Evolutionary conservation across 495 filamentous ascomycete genomes (phyloP).

Genomic region (Hypoxylon crocopeplum): DNA sequence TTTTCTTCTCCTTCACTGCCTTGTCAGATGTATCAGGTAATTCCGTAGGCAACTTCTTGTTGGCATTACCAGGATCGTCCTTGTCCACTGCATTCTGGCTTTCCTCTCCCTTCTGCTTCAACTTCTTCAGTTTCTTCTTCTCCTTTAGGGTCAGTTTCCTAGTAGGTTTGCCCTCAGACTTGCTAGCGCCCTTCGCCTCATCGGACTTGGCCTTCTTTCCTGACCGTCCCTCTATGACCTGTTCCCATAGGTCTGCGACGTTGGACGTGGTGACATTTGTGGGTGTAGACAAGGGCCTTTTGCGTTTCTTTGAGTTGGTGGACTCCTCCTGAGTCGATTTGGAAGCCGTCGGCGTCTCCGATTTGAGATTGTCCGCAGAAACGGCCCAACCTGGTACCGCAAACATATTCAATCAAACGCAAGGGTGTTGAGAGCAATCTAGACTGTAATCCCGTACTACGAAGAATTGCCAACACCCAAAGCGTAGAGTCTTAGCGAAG

Average conservation of each 20-base stretch:
- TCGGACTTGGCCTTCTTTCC: slow-evolving; percentile 45
- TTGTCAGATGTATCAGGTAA: slow-evolving; percentile 25
- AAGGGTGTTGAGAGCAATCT: background rate
- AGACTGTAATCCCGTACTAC: too few species aligned
- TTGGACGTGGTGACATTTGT: slow-evolving; percentile 70
- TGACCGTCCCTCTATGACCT: slow-evolving; percentile 72
- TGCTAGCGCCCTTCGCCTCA: slow-evolving; percentile 20
- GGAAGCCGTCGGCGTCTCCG: slow-evolving; percentile 60
- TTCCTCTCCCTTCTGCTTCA: slow-evolving; percentile 34
- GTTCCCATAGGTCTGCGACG: slow-evolving; percentile 77
- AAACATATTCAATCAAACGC: slow-evolving; percentile 69
- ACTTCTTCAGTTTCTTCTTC: slow-evolving; percentile 55
- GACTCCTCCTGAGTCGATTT: slow-evolving; percentile 37
- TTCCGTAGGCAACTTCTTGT: background rate
- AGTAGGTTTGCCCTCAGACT: slow-evolving; percentile 8
- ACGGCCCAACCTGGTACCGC: slow-evolving; percentile 91
- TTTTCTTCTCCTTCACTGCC: slow-evolving; percentile 47
- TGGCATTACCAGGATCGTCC: slow-evolving; percentile 8
- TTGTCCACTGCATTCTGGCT: slow-evolving; percentile 14
- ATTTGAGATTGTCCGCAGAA: slow-evolving; percentile 69
- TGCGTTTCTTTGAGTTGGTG: slow-evolving; percentile 60
- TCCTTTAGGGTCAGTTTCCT: slow-evolving; percentile 40
- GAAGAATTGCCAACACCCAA: too few species aligned
- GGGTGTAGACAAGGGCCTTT: slow-evolving; percentile 58
- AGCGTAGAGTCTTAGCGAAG: too few species aligned